Percentiles rank a stretch among this genome's conserved stretches.
These are phyloP conservation scores for Quercus bicolor DNA, from an alignment of 306 rosid species.

Conservation along the genomic window DNA sequence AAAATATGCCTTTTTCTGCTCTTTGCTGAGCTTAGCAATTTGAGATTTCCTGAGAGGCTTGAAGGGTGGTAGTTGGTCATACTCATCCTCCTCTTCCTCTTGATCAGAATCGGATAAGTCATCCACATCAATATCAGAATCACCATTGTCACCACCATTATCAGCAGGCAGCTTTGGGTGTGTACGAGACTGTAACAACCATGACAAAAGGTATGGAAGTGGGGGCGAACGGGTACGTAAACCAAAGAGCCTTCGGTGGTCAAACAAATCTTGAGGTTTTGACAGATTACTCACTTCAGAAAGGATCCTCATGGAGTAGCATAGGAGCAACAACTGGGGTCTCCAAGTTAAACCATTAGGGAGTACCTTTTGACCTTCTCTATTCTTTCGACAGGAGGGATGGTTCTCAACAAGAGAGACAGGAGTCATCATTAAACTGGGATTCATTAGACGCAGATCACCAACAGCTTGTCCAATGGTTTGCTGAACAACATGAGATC, in stretches of 20 bases:
- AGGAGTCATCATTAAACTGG: conserved; percentile 76
- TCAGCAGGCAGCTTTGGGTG: conserved; percentile 90
- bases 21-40: conserved; percentile 75
- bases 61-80: conserved; percentile 93
- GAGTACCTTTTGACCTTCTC: conserved; percentile 93
- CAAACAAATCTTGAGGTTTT: conserved; percentile 74
- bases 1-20: conserved; percentile 76
- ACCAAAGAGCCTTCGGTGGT: conserved; percentile 82
- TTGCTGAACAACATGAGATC: conserved; percentile 91
- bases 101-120: conserved; percentile 85
- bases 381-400: conserved; percentile 87
- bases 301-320: conserved; percentile 85
- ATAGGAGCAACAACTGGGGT: conserved; percentile 71
- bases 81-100: conserved; percentile 90
- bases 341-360: conserved; percentile 97
- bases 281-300: conserved; percentile 68
- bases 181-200: conserved; percentile 84
- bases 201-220: conserved; percentile 84
- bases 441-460: conserved; percentile 80
- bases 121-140: conserved; percentile 84
- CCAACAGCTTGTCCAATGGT: conserved; percentile 95
- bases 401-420: conserved; percentile 94
- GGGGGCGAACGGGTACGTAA: conserved; percentile 86
- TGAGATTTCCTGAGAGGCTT: conserved; percentile 89
- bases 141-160: conserved; percentile 89